Percentiles rank a stretch among this genome's conserved stretches.
Conservation (phyloP, 345 rosid species). For the Melastoma malabathricum region DNA sequence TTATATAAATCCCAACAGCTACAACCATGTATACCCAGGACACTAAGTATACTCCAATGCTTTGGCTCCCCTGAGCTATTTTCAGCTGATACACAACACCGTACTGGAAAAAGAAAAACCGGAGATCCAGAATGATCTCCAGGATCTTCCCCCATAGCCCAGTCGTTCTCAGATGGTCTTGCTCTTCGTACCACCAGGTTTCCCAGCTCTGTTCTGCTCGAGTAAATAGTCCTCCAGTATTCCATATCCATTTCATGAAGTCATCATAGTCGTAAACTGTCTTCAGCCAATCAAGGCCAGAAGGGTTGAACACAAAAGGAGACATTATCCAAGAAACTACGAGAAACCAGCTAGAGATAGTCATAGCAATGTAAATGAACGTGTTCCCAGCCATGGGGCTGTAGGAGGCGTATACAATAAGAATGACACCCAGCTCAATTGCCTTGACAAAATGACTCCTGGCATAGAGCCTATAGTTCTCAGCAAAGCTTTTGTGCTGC, state of each 20-base stretch:
- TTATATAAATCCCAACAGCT: constrained; percentile 35
- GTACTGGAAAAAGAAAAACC: constrained; percentile 84
- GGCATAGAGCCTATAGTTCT: constrained; percentile 69
- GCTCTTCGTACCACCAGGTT: constrained; percentile 90
- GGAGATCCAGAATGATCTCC: constrained; percentile 71
- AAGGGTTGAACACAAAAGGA: constrained; percentile 79
- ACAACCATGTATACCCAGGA: constrained; percentile 66
- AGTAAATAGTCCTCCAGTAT: constrained; percentile 38
- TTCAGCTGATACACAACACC: constrained; percentile 66
- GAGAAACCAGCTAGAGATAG: constrained; percentile 77
- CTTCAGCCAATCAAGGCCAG: constrained; percentile 91
- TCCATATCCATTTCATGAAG: constrained; percentile 74
- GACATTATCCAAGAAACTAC: constrained; percentile 84
- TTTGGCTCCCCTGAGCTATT: constrained; percentile 22
- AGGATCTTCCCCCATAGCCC: constrained; percentile 52
- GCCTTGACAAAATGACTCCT: constrained; percentile 90
- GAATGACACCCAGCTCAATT: constrained; percentile 71
- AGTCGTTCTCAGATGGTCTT: constrained; percentile 63
- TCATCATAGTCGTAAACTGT: constrained; percentile 73
- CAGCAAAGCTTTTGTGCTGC: constrained; percentile 66
- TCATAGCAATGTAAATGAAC: constrained; percentile 56
- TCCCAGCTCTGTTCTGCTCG: constrained; percentile 83
- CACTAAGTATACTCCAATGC: constrained; percentile 44
- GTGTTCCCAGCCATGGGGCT: constrained; percentile 43
- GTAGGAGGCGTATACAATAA: constrained; percentile 56